Conservation (phyloP, 2,329 filamentous ascomycete genomes). For the Grosmannia penicillata region DNA sequence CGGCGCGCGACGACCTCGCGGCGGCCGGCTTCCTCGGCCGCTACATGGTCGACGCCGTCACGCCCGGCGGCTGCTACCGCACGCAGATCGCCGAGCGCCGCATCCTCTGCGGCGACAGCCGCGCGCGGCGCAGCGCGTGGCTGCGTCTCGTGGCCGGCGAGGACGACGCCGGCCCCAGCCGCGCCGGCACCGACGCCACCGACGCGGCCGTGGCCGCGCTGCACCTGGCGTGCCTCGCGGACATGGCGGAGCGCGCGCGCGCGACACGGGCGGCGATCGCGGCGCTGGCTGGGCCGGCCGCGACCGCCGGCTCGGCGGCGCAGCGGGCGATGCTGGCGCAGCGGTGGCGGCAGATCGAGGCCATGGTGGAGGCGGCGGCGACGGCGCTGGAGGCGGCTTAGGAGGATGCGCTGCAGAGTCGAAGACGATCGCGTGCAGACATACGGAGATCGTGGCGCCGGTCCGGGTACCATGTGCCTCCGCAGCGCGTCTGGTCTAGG, state of each 20-base stretch:
- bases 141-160: constrained; percentile 6
- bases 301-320: constrained; percentile 5
- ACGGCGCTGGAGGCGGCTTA: neutral
- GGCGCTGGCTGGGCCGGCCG: neutral
- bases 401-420: neutral
- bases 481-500: too few relatives aligned
- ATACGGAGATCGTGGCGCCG: too few relatives aligned
- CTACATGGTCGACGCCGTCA: constrained; percentile 14
- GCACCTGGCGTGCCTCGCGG: constrained; percentile 6
- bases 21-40: constrained; percentile 10
- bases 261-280: constrained; percentile 2
- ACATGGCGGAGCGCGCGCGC: constrained; percentile 7
- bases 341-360: constrained; percentile 11
- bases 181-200: neutral
- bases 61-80: constrained; percentile 12
- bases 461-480: too few relatives aligned
- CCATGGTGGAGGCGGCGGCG: constrained; percentile 6
- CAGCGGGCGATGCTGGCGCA: constrained; percentile 8
- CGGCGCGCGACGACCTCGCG: constrained; percentile 7
- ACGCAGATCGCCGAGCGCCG: constrained; percentile 13
- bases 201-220: constrained; percentile 3
- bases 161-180: neutral
- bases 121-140: constrained; percentile 6
- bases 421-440: too few relatives aligned
- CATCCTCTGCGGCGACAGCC: constrained; percentile 5